These are phyloP conservation scores for Globisporangium nunn DNA, from an alignment of 352 stramenopile species.

Conservation along the genomic window DNA sequence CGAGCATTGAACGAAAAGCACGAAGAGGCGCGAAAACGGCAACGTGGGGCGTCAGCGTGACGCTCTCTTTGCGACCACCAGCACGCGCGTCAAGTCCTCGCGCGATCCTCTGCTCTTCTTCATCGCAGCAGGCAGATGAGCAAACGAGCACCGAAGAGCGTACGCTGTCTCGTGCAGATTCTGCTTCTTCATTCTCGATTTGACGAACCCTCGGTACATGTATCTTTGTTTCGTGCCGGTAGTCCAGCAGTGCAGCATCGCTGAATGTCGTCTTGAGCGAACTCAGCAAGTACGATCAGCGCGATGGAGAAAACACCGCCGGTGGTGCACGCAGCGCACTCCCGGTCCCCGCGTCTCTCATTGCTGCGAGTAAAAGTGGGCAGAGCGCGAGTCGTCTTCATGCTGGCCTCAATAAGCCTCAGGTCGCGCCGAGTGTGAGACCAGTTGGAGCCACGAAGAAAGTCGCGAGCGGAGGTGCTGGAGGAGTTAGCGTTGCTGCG, in stretches of 20 bases:
- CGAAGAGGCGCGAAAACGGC: too few relatives aligned
- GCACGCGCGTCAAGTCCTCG: neutral
- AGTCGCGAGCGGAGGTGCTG: constrained; percentile 11
- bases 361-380: neutral
- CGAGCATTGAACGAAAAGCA: too few relatives aligned
- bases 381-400: neutral
- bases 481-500: constrained; percentile 18
- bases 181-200: neutral
- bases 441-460: constrained; percentile 9
- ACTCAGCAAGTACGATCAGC: constrained; percentile 53
- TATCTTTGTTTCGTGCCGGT: neutral
- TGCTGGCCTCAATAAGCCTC: neutral
- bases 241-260: constrained; percentile 26
- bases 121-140: constrained; percentile 23
- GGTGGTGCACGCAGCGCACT: neutral
- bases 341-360: neutral
- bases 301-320: constrained; percentile 16
- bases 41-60: too few relatives aligned
- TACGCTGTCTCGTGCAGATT: constrained; percentile 6
- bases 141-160: constrained; percentile 40
- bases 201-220: constrained; percentile 2
- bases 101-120: neutral
- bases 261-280: constrained; percentile 51
- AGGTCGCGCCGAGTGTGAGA: neutral
- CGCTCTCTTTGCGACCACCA: neutral